phyloP scores from a whole-genome alignment of 2,329 filamentous ascomycete genomes.

The Remersonia thermophila region DNA sequence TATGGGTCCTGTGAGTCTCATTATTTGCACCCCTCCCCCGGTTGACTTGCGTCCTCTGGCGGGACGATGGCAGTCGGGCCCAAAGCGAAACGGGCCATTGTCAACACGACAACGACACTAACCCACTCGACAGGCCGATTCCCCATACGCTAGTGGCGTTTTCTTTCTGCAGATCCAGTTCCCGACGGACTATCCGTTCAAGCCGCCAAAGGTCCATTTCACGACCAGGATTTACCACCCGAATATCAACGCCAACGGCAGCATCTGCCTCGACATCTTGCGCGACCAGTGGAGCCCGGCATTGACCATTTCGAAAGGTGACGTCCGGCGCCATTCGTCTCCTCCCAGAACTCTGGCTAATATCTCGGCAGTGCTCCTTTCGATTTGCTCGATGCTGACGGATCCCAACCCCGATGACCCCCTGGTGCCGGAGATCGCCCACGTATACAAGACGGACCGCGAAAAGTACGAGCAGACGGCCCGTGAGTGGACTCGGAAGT shows the following conservation, averaged over 20 bases:
- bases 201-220: slow-evolving; percentile 99
- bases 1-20: slow-evolving; percentile 85
- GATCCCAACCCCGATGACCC: slow-evolving; percentile 99
- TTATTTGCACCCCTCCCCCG: slow-evolving; percentile 9
- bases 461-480: slow-evolving; percentile 92
- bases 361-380: slow-evolving; percentile 66
- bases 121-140: slow-evolving; percentile 55
- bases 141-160: slow-evolving; percentile 93
- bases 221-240: slow-evolving; percentile 99
- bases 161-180: slow-evolving; percentile 99
- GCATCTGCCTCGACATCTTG: slow-evolving; percentile 96
- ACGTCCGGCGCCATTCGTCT: slow-evolving; percentile 19
- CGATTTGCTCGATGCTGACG: slow-evolving; percentile 99
- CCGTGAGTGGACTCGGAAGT: slow-evolving; percentile 97
- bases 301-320: slow-evolving; percentile 96
- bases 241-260: slow-evolving; percentile 99
- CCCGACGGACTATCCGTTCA: slow-evolving; percentile 99
- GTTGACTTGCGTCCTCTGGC: not conserved
- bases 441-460: slow-evolving; percentile 99
- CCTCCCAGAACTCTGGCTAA: too few relatives aligned
- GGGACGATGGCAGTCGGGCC: not conserved
- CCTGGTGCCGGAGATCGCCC: slow-evolving; percentile 95
- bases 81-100: slow-evolving; percentile 7
- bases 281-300: slow-evolving; percentile 99
- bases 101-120: slow-evolving; percentile 1